Conservation (phyloP, 2,329 filamentous ascomycete genomes). For the Penicillium sp. region DNA sequence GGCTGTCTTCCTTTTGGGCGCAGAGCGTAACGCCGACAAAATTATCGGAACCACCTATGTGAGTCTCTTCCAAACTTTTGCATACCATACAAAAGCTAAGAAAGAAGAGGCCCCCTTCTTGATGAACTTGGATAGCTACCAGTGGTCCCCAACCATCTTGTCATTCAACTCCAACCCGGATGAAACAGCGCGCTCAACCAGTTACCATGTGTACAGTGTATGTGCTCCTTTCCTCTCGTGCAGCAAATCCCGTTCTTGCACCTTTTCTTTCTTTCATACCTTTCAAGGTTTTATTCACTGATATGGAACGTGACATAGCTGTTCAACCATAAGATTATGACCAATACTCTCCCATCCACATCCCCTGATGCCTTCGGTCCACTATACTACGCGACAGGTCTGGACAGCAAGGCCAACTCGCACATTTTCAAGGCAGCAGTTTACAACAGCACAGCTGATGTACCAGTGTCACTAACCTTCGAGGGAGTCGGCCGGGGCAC, state of each 20-base stretch:
- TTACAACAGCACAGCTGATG: slow-evolving; percentile 48
- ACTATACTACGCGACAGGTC: slow-evolving; percentile 49
- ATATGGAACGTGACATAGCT: slow-evolving; percentile 31
- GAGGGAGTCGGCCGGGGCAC: slow-evolving; percentile 36
- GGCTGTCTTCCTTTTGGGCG: slow-evolving; percentile 63
- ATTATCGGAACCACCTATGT: slow-evolving; percentile 32
- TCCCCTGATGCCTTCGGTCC: slow-evolving; percentile 41
- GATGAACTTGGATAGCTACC: slow-evolving; percentile 29
- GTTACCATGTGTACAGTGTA: slow-evolving; percentile 33
- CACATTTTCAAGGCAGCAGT: slow-evolving; percentile 50
- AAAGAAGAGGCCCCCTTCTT: slow-evolving; percentile 27
- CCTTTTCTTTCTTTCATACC: slow-evolving; percentile 10
- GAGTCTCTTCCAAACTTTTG: background rate
- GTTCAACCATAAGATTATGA: slow-evolving; percentile 47
- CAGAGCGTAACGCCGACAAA: slow-evolving; percentile 57
- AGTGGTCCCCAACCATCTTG: slow-evolving; percentile 34
- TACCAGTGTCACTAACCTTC: slow-evolving; percentile 38
- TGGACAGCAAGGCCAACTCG: slow-evolving; percentile 36
- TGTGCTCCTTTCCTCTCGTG: slow-evolving; percentile 20
- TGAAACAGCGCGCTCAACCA: slow-evolving; percentile 31
- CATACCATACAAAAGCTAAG: background rate
- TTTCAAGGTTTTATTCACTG: slow-evolving; percentile 25
- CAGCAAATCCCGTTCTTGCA: no score
- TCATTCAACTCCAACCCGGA: slow-evolving; percentile 32
- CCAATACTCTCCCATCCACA: slow-evolving; percentile 45